Evolutionary conservation across 768 basidiomycete genomes (phyloP).

Genomic region (Phaffia australis): DNA sequence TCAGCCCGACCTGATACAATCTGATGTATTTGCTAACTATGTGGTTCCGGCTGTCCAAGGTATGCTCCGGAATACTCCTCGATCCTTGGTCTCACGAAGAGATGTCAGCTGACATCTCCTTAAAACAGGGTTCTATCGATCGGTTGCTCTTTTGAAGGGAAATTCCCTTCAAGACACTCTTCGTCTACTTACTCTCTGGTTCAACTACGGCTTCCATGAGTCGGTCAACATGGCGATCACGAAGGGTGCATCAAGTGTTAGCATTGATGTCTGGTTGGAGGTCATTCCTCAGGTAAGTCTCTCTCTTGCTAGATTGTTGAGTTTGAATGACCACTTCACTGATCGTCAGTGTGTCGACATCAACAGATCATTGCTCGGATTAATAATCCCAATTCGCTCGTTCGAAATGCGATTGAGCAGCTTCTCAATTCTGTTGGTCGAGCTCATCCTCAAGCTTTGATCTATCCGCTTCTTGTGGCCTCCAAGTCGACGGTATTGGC

Average conservation of each 20-base stretch:
- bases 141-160: slow-evolving; percentile 76
- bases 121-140: slow-evolving; percentile 62
- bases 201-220: slow-evolving; percentile 84
- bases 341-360: slow-evolving; percentile 8
- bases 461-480: slow-evolving; percentile 86
- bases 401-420: slow-evolving; percentile 77
- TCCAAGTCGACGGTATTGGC: slow-evolving; percentile 82
- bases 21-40: slow-evolving; percentile 60
- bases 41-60: slow-evolving; percentile 90
- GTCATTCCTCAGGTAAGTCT: slow-evolving; percentile 82
- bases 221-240: slow-evolving; percentile 83
- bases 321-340: background rate
- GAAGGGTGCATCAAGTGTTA: slow-evolving; percentile 73
- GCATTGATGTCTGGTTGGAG: slow-evolving; percentile 95
- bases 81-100: background rate
- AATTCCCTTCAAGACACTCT: slow-evolving; percentile 91
- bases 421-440: slow-evolving; percentile 86
- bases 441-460: slow-evolving; percentile 91
- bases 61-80: slow-evolving; percentile 33
- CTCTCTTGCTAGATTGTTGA: background rate
- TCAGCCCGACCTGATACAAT: slow-evolving; percentile 48
- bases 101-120: background rate
- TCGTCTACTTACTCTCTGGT: slow-evolving; percentile 88
- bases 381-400: slow-evolving; percentile 79
- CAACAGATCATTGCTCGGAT: slow-evolving; percentile 90